Base-by-base conservation (phyloP, 805 yeast species). In the Nakazawaea wickerhamii region DNA sequence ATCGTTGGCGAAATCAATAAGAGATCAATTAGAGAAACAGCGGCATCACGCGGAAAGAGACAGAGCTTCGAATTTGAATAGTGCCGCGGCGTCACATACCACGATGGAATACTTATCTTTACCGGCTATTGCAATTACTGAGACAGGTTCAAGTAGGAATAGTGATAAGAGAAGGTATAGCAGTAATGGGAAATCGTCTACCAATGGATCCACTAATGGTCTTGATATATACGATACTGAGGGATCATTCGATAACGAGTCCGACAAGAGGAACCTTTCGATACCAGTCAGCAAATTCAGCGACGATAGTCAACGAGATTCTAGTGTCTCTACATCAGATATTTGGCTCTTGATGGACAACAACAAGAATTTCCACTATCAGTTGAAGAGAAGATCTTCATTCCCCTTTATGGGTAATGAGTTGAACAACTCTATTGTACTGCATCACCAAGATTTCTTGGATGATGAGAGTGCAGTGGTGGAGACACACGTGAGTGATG, bases 341-440 rank as follows among this genome's bases (percentile, higher is more conserved):
- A 28, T 28, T 15, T 43, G 43, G 41, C 14, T 21, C 3, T 13
- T 25, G 14, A 10, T 36, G 27, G 44, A 41, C 14, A 31, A 35
- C 19, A 41, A 43, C 22, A 32, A 36, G 20, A 42, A 46, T 5
- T 50, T 55, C 28, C 15, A 36, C 7, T 8, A n/a, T n/a, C 45
- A 64, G 15, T 31, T 65, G 18, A 53, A 55, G 13, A 50, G 75
- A 51, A 55, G 75, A 38, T 54, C 57, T 15, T 65, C 75, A n/a
- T 58, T 61, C 34, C 75, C 75, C 1, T 55, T 56, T 5, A 46
- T 63, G 8, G 41, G 51, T 13, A 38, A 50, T 3, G 75, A 69
- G 22, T 27, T 67, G 10, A 65, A 59, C 40, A 38, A 52, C 1
- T 44, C 53, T 30, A 54, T 57, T 4, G 47, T 66, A 15, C 23